Base-by-base conservation (phyloP, 164 flowering plant genomes). In the Liriodendron chinense region DNA sequence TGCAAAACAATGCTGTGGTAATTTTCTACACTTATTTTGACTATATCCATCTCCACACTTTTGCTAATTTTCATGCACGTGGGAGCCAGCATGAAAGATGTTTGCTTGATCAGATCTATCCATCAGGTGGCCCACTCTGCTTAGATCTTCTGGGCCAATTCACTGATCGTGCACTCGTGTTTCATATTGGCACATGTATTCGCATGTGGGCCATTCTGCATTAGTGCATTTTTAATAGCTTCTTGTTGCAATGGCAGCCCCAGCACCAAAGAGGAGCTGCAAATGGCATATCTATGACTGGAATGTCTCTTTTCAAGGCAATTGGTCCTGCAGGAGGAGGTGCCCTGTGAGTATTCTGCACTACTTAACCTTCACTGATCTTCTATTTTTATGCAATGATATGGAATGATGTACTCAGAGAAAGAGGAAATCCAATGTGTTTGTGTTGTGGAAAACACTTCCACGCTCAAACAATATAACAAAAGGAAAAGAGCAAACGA, bases 1-100 rank as follows among this genome's bases (percentile, higher is more conserved):
- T 87, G 67, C 92, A 87, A 76, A 90, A 89, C 74, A 85, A 84
- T 59, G 86, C 94, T 25, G 94, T 90, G 85, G 94, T 89, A 85
- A 78, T 1, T 77, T 62, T 61, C 66, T 2, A 67, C 28, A 2
- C 24, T 16, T 1, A 2, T 14, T 72, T 28, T 61, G 2, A 13
- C 25, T 10, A 34, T 72, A 20, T 72, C 13, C 26, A 13, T 28
- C 12, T 43, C n/a, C n/a, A n/a, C n/a, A n/a, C n/a, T n/a, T 14
- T 62, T 62, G 65, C 65, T 62, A 0, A 62, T 14, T 3, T 10
- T 62, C 1, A 14, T 50, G 12, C n/a, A n/a, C n/a, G n/a, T n/a
- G n/a, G n/a, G n/a, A n/a, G n/a, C n/a, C n/a, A 61, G 3, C 2
- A 65, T 10, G 25, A 12, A 8, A 22, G 22, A 9, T 22, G 16